phyloP scores from a whole-genome alignment of 768 basidiomycete species.

The Tulasnella sp. region DNA sequence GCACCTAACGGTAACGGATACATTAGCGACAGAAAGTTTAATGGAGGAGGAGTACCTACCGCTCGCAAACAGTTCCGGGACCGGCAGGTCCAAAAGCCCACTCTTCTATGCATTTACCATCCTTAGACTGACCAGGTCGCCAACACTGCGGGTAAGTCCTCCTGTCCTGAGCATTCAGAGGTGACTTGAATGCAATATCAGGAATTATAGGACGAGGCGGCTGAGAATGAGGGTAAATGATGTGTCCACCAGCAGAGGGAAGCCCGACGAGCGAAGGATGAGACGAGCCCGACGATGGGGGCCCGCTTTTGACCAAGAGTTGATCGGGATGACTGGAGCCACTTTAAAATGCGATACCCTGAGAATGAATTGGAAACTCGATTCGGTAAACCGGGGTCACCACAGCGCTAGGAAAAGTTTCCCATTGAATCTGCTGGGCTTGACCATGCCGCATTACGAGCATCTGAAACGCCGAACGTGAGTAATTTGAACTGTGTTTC shows the following conservation, averaged over 20 bases:
- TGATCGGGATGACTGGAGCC: neutral
- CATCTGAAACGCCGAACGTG: neutral
- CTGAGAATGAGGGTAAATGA: constrained; percentile 23
- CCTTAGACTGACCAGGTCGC: constrained; percentile 73
- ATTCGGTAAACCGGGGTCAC: neutral
- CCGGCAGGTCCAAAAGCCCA: constrained; percentile 86
- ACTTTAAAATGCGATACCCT: neutral
- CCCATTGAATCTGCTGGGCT: neutral
- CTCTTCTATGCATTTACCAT: constrained; percentile 84
- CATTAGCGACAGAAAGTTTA: neutral
- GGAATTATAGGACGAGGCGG: constrained; percentile 26
- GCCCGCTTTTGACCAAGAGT: neutral
- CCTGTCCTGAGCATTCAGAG: constrained; percentile 63
- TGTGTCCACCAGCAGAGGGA: constrained; percentile 1
- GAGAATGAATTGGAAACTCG: constrained; percentile 7
- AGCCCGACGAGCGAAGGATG: neutral
- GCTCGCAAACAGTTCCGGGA: constrained; percentile 81
- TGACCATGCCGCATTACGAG: constrained; percentile 2
- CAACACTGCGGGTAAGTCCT: constrained; percentile 79
- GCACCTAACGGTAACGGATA: constrained; percentile 51
- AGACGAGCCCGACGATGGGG: constrained; percentile 1
- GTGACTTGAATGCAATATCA: constrained; percentile 34
- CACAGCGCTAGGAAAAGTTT: neutral
- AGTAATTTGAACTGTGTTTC: neutral
- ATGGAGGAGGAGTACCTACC: constrained; percentile 49